Evolutionary conservation across 2,329 filamentous ascomycete species (phyloP).

Genomic region (Alternaria dauci): DNA sequence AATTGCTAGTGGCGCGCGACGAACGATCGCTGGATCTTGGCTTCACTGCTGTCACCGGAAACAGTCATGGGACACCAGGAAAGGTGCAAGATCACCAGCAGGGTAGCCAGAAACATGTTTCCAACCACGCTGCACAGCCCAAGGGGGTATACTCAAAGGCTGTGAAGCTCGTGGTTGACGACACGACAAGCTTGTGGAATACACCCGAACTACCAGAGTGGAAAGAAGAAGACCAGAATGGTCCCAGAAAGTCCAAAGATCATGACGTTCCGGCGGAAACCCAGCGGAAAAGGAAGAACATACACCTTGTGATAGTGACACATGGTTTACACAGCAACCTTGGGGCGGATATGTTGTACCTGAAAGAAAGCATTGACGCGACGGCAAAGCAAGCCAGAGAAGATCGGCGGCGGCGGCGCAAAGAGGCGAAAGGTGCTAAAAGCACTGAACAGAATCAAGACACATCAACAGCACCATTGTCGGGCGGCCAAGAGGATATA

Average conservation of each 20-base stretch:
- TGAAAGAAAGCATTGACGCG: constrained; percentile 96
- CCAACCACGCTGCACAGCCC: constrained; percentile 67
- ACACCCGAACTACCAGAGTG: constrained; percentile 81
- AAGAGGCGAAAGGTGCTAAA: constrained; percentile 36
- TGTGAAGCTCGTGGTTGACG: constrained; percentile 79
- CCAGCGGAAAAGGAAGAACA: constrained; percentile 71
- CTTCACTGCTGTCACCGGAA: constrained; percentile 64
- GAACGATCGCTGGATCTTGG: constrained; percentile 79
- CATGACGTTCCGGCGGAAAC: constrained; percentile 26
- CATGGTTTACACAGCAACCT: constrained; percentile 96
- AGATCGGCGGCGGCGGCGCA: constrained; percentile 69
- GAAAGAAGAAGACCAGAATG: constrained; percentile 49
- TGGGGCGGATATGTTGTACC: constrained; percentile 92
- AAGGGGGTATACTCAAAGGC: constrained; percentile 87
- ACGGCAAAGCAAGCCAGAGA: constrained; percentile 76
- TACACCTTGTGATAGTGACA: constrained; percentile 91
- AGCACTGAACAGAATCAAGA: constrained; percentile 17
- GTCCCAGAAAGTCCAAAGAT: constrained; percentile 36
- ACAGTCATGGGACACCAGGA: constrained; percentile 62
- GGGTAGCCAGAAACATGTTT: constrained; percentile 61
- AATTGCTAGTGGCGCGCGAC: constrained; percentile 85
- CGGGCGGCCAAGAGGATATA: constrained; percentile 60
- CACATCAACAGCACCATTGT: constrained; percentile 56
- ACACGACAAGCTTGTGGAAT: constrained; percentile 91
- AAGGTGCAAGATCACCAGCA: constrained; percentile 80